Conservation (phyloP, 805 yeast species). For the Candida suzukii region DNA sequence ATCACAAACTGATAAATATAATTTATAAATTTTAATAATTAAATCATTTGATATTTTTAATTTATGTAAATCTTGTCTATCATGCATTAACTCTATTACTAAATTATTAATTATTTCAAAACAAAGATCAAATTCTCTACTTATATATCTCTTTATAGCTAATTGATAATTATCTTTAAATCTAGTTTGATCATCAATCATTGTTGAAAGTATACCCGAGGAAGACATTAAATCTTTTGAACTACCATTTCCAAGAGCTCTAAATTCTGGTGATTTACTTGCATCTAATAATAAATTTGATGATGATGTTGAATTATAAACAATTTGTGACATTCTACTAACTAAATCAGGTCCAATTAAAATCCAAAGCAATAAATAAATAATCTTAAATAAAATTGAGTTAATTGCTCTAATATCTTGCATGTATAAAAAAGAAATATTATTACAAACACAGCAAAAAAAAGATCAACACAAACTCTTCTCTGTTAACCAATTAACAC, state of each 20-base stretch:
- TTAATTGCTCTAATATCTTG: background rate
- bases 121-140: constrained; percentile 22
- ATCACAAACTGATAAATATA: constrained; percentile 23
- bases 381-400: background rate
- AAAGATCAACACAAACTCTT: too few species aligned
- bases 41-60: constrained; percentile 5
- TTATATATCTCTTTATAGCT: constrained; percentile 34
- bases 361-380: constrained; percentile 1
- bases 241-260: background rate
- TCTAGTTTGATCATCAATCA: constrained; percentile 6
- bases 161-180: constrained; percentile 26
- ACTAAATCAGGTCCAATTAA: background rate
- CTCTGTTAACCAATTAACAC: too few species aligned
- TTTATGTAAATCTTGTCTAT: background rate
- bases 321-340: constrained; percentile 1
- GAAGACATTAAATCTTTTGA: background rate
- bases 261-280: background rate
- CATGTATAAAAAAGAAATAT: background rate
- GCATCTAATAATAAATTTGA: background rate
- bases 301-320: background rate
- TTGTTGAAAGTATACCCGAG: background rate
- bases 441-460: too few species aligned
- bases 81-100: constrained; percentile 10
- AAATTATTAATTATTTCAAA: constrained; percentile 19
- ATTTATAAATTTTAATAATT: constrained; percentile 14